Conservation (phyloP, 768 basidiomycete genomes). For the Hygrocybe coccinea region DNA sequence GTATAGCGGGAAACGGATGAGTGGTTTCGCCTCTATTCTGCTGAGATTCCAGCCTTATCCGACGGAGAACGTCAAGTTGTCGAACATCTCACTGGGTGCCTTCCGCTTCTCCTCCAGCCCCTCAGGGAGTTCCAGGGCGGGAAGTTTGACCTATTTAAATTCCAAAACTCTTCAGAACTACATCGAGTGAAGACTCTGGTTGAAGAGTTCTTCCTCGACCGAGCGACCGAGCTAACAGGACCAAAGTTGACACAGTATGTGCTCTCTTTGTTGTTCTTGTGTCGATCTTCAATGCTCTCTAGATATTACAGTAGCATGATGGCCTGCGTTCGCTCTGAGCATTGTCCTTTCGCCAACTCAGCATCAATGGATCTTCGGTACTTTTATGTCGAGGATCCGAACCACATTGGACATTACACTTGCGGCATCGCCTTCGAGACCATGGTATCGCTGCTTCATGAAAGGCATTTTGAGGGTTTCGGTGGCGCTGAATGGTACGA, state of each 20-base stretch:
- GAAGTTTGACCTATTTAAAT: too few relatives aligned
- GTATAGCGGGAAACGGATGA: too few relatives aligned
- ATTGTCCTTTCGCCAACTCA: constrained; percentile 3
- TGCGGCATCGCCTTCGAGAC: constrained; percentile 11
- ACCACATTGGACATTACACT: constrained; percentile 13
- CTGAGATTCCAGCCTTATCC: not conserved
- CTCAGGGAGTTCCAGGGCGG: not conserved
- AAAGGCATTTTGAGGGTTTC: not conserved
- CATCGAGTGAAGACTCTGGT: too few relatives aligned
- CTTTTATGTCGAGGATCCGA: not conserved
- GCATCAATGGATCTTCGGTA: constrained; percentile 5
- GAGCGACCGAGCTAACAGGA: not conserved
- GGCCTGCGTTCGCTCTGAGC: constrained; percentile 9
- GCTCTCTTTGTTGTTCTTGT: not conserved
- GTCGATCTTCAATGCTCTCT: not conserved
- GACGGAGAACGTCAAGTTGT: not conserved
- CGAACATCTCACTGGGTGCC: not conserved
- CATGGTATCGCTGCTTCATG: constrained; percentile 6
- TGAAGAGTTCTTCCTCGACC: too few relatives aligned
- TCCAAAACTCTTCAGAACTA: too few relatives aligned
- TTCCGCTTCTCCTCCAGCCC: not conserved
- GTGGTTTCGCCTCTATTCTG: too few relatives aligned
- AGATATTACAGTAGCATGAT: constrained; percentile 14
- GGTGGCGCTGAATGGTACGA: constrained; percentile 3
- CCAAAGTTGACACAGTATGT: not conserved